These are phyloP conservation scores for Kuraishia ogatae DNA, from an alignment of 805 yeast genomes.

Conservation along the genomic window DNA sequence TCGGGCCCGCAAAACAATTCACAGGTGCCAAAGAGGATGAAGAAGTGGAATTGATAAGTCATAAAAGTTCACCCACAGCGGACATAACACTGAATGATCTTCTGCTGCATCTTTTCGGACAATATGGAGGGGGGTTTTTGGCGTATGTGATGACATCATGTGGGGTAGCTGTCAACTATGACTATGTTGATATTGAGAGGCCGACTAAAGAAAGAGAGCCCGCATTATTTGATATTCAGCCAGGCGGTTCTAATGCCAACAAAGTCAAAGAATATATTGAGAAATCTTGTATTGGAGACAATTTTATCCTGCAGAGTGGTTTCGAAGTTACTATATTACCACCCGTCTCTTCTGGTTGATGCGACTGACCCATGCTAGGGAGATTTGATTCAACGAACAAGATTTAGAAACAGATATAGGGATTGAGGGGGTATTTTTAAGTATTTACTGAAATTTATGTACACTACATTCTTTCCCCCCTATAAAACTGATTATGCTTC, in stretches of 20 bases:
- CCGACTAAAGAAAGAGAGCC: not conserved
- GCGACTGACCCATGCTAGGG: not conserved
- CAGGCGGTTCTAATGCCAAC: not conserved
- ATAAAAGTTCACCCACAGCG: not conserved
- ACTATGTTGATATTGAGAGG: slow-evolving; percentile 15
- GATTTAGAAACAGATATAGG: not conserved
- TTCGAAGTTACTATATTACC: slow-evolving; percentile 20
- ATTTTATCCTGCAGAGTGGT: slow-evolving; percentile 6
- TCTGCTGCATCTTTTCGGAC: not conserved
- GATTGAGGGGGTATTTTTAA: no score
- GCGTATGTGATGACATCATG: slow-evolving; percentile 14
- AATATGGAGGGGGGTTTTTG: slow-evolving; percentile 12
- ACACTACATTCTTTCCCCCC: no score
- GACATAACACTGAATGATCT: not conserved
- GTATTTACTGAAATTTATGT: no score
- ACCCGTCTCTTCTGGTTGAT: slow-evolving; percentile 22
- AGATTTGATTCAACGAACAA: no score
- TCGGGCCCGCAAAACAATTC: slow-evolving; percentile 22
- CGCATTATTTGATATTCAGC: not conserved
- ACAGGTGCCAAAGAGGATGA: slow-evolving; percentile 13
- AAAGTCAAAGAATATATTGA: not conserved
- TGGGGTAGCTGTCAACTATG: slow-evolving; percentile 19
- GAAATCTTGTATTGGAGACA: not conserved
- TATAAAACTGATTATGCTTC: no score
- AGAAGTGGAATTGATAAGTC: not conserved